A percentile compares a stretch with the other conserved stretches of the same genome.
Conservation (phyloP, 2,329 filamentous ascomycete species). For the Trichoderma breve region DNA sequence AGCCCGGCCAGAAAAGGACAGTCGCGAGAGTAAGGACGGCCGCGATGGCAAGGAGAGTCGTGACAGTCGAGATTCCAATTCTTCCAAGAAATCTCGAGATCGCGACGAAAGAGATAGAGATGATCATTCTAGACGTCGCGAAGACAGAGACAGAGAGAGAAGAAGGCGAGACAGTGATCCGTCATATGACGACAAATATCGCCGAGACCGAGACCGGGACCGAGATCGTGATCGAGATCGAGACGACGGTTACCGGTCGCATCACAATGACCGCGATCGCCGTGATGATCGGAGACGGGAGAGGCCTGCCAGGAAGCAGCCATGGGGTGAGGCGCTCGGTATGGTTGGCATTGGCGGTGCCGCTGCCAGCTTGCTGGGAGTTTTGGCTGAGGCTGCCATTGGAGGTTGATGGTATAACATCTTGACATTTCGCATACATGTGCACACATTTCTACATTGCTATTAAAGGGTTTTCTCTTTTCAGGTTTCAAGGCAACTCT, state of each 20-base stretch:
- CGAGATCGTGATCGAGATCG: constrained; percentile 21
- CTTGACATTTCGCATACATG: neutral
- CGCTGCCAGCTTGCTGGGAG: constrained; percentile 56
- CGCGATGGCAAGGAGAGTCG: constrained; percentile 35
- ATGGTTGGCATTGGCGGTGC: constrained; percentile 61
- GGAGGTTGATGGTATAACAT: constrained; percentile 17
- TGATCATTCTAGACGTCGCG: neutral
- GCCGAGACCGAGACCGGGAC: neutral
- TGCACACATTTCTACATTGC: neutral
- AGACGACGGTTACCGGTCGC: constrained; percentile 27
- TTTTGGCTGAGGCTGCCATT: constrained; percentile 56
- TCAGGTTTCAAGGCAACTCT: neutral
- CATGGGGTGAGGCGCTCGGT: constrained; percentile 53
- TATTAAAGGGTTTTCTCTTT: neutral
- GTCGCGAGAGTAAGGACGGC: constrained; percentile 34
- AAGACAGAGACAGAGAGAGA: constrained; percentile 1
- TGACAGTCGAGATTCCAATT: constrained; percentile 27
- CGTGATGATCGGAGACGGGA: constrained; percentile 40
- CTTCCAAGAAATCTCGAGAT: constrained; percentile 27
- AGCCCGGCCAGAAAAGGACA: constrained; percentile 32
- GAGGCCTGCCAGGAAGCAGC: constrained; percentile 42
- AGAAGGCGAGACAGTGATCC: constrained; percentile 27
- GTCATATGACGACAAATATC: constrained; percentile 17
- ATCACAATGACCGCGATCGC: constrained; percentile 38
- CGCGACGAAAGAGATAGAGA: constrained; percentile 30